Conservation (phyloP, 352 stramenopile genomes). For the Globisporangium canariense region DNA sequence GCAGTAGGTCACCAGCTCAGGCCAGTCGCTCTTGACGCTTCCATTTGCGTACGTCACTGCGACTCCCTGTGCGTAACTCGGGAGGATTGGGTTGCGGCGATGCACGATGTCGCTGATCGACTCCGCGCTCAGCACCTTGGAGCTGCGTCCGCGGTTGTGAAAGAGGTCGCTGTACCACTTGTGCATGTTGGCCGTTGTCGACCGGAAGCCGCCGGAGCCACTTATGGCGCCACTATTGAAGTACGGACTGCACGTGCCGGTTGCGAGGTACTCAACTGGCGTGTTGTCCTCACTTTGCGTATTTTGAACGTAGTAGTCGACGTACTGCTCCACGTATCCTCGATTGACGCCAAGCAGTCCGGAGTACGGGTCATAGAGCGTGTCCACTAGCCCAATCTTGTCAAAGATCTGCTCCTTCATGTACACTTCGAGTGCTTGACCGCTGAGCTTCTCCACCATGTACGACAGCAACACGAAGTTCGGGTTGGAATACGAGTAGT, state of each 20-base stretch:
- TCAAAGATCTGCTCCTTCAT: slow-evolving; percentile 39
- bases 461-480: slow-evolving; percentile 54
- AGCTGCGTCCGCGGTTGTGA: slow-evolving; percentile 29
- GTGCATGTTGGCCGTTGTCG: slow-evolving; percentile 52
- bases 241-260: slow-evolving; percentile 48
- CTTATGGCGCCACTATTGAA: slow-evolving; percentile 26
- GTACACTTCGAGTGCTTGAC: slow-evolving; percentile 33
- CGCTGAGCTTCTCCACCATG: slow-evolving; percentile 58
- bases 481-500: slow-evolving; percentile 47
- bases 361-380: slow-evolving; percentile 42
- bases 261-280: slow-evolving; percentile 24
- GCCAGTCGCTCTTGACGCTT: slow-evolving; percentile 24
- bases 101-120: slow-evolving; percentile 45
- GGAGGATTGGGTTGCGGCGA: slow-evolving; percentile 30
- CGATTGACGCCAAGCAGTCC: slow-evolving; percentile 25
- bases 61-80: slow-evolving; percentile 41
- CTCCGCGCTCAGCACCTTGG: slow-evolving; percentile 33
- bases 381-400: slow-evolving; percentile 29
- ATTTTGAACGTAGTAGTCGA: slow-evolving; percentile 39
- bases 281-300: slow-evolving; percentile 3
- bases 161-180: slow-evolving; percentile 55
- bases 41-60: slow-evolving; percentile 25
- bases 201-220: slow-evolving; percentile 35
- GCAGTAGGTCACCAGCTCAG: slow-evolving; percentile 36
- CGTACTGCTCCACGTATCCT: slow-evolving; percentile 45